These are phyloP conservation scores for Macroventuria anomochaeta DNA, from an alignment of 2,329 filamentous ascomycete species.

Conservation along the genomic window DNA sequence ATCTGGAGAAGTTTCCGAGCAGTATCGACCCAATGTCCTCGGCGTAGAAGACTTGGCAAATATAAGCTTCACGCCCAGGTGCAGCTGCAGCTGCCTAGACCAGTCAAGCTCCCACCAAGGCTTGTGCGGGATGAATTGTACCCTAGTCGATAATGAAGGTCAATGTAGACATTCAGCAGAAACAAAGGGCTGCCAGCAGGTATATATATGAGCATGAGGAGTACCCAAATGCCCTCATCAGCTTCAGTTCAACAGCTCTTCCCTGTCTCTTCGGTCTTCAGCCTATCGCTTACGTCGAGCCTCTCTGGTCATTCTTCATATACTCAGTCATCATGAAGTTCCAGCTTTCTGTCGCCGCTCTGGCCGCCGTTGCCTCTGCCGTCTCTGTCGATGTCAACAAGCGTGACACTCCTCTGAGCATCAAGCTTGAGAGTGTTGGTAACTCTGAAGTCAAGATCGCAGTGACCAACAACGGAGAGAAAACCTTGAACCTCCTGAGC, in stretches of 20 bases:
- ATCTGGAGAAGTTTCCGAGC: conserved; percentile 12
- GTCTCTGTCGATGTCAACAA: conserved; percentile 39
- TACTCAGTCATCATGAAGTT: conserved; percentile 37
- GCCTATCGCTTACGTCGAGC: conserved; percentile 11
- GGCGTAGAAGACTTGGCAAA: conserved; percentile 27
- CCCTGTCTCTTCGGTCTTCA: conserved; percentile 13
- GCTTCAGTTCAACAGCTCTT: conserved; percentile 29
- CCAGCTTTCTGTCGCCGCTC: conserved; percentile 36
- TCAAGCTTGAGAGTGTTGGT: conserved; percentile 56
- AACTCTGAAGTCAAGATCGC: conserved; percentile 62
- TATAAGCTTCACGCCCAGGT: conserved; percentile 28
- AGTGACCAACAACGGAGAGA: conserved; percentile 61
- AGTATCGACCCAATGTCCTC: conserved; percentile 25
- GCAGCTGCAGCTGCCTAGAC: conserved; percentile 30
- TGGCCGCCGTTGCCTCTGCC: conserved; percentile 37
- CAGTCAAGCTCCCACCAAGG: conserved; percentile 28
- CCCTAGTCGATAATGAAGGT: not conserved
- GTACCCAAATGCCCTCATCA: conserved; percentile 22
- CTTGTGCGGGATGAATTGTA: conserved; percentile 23
- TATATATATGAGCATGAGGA: conserved; percentile 33
- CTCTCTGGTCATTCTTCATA: conserved; percentile 13
- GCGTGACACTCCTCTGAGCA: conserved; percentile 45
- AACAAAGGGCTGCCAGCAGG: not conserved
- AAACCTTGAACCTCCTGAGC: conserved; percentile 60
- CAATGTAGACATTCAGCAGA: not conserved